Evolutionary conservation across 345 rosid genomes (phyloP).

Genomic region (Adansonia digitata): DNA sequence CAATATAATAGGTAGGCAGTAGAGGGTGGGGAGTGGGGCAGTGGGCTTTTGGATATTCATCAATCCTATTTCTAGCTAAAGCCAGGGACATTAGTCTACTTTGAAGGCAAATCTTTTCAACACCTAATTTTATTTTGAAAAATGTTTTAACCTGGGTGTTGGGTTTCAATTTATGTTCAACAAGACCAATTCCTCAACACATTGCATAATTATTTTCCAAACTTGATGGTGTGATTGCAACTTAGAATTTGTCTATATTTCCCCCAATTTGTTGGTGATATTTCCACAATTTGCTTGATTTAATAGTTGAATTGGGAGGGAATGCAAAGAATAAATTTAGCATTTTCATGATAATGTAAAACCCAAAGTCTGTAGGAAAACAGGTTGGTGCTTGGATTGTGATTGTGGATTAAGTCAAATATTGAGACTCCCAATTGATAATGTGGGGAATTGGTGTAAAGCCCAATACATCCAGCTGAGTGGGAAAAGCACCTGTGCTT

Average conservation of each 20-base stretch:
- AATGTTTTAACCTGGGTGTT: background rate
- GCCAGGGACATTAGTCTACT: slow-evolving; percentile 1
- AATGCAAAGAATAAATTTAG: too few relatives aligned
- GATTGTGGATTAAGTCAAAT: slow-evolving; percentile 15
- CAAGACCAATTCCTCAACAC: background rate
- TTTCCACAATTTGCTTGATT: too few relatives aligned
- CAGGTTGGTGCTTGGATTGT: background rate
- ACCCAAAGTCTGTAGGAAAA: background rate
- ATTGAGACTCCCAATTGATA: slow-evolving; percentile 26
- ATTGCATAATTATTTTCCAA: background rate
- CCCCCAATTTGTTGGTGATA: background rate
- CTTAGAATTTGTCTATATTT: too few relatives aligned
- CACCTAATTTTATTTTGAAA: background rate
- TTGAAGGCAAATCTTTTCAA: background rate
- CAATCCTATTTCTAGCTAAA: background rate
- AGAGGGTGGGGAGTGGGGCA: too few relatives aligned
- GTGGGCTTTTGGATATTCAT: slow-evolving; percentile 11
- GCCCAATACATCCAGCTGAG: slow-evolving; percentile 8
- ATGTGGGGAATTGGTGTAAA: too few relatives aligned
- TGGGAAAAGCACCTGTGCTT: background rate
- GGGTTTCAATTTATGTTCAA: background rate
- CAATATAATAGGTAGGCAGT: background rate
- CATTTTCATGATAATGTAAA: too few relatives aligned
- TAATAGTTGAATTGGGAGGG: too few relatives aligned
- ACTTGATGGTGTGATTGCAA: background rate